Percentiles rank a stretch among this genome's conserved stretches.
phyloP scores from a whole-genome alignment of 1,284 basidiomycete genomes.

The Heterobasidion occidentale region DNA sequence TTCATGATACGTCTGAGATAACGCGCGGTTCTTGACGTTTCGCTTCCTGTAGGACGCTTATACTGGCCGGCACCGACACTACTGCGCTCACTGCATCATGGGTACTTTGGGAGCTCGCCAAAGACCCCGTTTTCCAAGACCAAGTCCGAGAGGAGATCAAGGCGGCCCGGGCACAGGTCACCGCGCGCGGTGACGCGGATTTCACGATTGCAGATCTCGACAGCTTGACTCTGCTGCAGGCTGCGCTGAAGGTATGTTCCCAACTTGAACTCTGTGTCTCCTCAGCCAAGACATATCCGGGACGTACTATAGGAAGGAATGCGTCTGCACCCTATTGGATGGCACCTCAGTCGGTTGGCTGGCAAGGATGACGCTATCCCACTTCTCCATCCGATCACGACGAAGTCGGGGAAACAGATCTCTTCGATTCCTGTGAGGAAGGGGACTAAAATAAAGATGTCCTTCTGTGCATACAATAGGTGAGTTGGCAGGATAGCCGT shows the following conservation, averaged over 20 bases:
- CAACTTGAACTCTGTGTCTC: too few relatives aligned
- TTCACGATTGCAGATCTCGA: conserved; percentile 39
- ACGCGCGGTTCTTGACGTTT: background rate
- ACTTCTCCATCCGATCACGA: conserved; percentile 24
- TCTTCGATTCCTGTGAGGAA: conserved; percentile 26
- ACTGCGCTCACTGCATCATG: conserved; percentile 22
- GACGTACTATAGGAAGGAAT: conserved; percentile 25
- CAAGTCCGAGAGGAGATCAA: conserved; percentile 45
- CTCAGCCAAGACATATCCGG: background rate
- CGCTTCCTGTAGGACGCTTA: conserved; percentile 13
- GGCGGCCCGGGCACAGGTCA: conserved; percentile 33
- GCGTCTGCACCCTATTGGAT: conserved; percentile 28
- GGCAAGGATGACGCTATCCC: conserved; percentile 29
- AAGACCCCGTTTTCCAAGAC: conserved; percentile 37
- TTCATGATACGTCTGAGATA: background rate
- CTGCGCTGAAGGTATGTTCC: conserved; percentile 8
- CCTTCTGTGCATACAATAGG: conserved; percentile 25
- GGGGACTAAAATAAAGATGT: conserved; percentile 26
- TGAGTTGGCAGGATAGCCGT: conserved; percentile 7
- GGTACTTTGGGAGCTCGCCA: conserved; percentile 36
- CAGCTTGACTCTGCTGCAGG: conserved; percentile 32
- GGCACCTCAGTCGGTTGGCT: conserved; percentile 21
- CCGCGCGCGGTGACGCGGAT: conserved; percentile 27
- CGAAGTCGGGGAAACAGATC: conserved; percentile 21
- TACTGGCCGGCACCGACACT: conserved; percentile 26